Conservation (phyloP, 352 stramenopile genomes). For the Pythium aristosporum region DNA sequence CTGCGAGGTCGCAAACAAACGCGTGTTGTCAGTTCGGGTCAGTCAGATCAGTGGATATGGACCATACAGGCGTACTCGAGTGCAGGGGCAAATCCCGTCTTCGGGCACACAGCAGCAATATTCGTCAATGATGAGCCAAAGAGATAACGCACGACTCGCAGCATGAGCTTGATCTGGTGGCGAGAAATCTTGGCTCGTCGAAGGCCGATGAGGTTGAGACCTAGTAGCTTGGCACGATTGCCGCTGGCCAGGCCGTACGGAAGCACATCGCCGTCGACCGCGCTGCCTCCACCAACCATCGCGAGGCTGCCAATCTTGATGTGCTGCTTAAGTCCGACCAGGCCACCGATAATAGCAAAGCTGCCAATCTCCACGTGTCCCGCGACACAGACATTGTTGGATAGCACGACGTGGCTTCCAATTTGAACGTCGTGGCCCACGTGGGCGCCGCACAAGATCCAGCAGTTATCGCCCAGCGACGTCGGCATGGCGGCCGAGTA, state of each 20-base stretch:
- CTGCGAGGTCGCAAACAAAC: conserved; percentile 25
- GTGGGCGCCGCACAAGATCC: conserved; percentile 74
- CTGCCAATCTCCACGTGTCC: conserved; percentile 77
- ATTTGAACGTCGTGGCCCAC: conserved; percentile 71
- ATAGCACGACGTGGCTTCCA: conserved; percentile 68
- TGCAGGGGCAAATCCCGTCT: conserved; percentile 69
- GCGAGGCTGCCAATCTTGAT: conserved; percentile 65
- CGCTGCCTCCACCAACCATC: conserved; percentile 80
- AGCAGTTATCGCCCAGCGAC: conserved; percentile 71
- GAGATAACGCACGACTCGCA: conserved; percentile 76
- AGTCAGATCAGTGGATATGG: neutral
- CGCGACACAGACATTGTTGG: conserved; percentile 81
- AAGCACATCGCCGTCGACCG: conserved; percentile 81
- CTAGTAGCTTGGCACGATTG: conserved; percentile 74
- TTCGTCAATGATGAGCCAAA: conserved; percentile 49
- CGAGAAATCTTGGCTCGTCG: conserved; percentile 61
- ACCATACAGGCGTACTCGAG: conserved; percentile 41
- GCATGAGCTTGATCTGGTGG: conserved; percentile 72
- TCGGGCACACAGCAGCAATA: conserved; percentile 32
- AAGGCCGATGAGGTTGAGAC: conserved; percentile 75
- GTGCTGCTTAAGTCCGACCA: conserved; percentile 79
- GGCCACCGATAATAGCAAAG: conserved; percentile 72
- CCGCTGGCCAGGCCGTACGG: conserved; percentile 71
- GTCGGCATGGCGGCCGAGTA: conserved; percentile 54
- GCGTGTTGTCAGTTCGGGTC: neutral